phyloP scores from a whole-genome alignment of 2,329 filamentous ascomycete species.

The Simplicillium aogashimaense region DNA sequence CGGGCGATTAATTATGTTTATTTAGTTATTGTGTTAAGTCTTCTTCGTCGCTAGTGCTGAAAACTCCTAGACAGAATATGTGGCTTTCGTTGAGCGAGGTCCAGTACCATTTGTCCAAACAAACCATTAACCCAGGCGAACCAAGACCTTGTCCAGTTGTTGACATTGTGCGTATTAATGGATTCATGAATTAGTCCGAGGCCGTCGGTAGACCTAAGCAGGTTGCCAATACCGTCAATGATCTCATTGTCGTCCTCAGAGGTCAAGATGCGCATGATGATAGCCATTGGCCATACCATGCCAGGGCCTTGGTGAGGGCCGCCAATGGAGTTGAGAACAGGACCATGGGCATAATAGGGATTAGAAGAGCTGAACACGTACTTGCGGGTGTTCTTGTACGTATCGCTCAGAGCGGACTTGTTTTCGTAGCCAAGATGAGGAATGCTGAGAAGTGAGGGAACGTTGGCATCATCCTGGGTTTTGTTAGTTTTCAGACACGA shows the following conservation, averaged over 20 bases:
- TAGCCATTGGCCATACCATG: slow-evolving; percentile 81
- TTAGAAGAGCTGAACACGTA: slow-evolving; percentile 66
- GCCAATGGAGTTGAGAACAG: slow-evolving; percentile 39
- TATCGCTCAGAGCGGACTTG: slow-evolving; percentile 40
- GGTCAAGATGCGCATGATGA: slow-evolving; percentile 72
- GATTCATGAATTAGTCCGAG: slow-evolving; percentile 71
- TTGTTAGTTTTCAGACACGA: neutral
- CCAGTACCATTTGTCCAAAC: slow-evolving; percentile 74
- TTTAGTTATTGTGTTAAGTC: neutral
- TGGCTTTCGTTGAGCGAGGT: slow-evolving; percentile 65
- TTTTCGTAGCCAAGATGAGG: slow-evolving; percentile 46
- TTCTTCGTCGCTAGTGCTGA: slow-evolving; percentile 19
- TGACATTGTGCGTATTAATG: slow-evolving; percentile 21
- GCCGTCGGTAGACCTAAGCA: slow-evolving; percentile 60
- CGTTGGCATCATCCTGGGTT: slow-evolving; percentile 48
- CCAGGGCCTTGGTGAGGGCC: slow-evolving; percentile 48
- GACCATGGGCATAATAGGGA: slow-evolving; percentile 57
- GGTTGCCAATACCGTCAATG: slow-evolving; percentile 44
- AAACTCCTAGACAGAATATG: slow-evolving; percentile 45
- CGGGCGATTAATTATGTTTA: too few relatives aligned
- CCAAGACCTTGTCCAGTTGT: slow-evolving; percentile 25
- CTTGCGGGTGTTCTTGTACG: slow-evolving; percentile 65
- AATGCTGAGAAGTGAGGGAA: slow-evolving; percentile 50
- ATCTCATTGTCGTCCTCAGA: slow-evolving; percentile 70
- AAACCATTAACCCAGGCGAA: slow-evolving; percentile 85